Base-by-base conservation (phyloP, 1,139 yeast genomes). In the Meyerozyma smithsonii region DNA sequence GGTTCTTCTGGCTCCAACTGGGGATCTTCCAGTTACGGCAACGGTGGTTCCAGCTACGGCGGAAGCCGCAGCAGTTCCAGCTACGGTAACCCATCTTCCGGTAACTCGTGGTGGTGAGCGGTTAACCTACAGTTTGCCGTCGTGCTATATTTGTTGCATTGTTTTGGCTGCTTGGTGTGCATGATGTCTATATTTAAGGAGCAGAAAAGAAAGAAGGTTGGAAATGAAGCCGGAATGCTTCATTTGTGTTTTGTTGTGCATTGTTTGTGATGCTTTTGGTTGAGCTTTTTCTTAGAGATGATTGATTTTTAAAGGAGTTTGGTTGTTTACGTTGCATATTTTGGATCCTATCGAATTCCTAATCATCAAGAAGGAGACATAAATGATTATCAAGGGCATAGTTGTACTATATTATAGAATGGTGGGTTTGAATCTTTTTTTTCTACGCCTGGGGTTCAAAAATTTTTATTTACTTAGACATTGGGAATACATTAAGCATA, bases 41-140 rank as follows among this genome's bases (percentile, higher is more conserved):
- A 43, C 45, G 46, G 44, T 20, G 43, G 38, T 35, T 39, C 37
- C 53, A 56, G 50, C 26, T 46, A 49, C 34, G 44, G 46, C 37
- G 40, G 49, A 34, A 46, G 47, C 32, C 56, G 62, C 25, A 46
- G 45, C 43, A 52, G 25, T 12, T 23, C 56, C 39, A 46, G 51
- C 38, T 64, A 64, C 47, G 72, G 71, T 37, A 65, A 65, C 53
- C 65, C 62, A 45, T 49, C 67, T 21, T 42, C 55, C 40, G 51
- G 56, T 49, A 60, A 56, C 52, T 66, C 72, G 34, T 68, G 73
- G 73, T 69, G 74, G 74, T 69, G 58, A 55, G 25, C 2, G 12
- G 2, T 8, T 23, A 10, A 20, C 8, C 24, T 20, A 6, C 8
- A 20, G 24, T 20, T 20, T 20, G 24, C 24, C n/a, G 25, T 23